Percentiles rank a stretch among this genome's conserved stretches.
These are phyloP conservation scores for Aspergillus melleus DNA, from an alignment of 2,329 filamentous ascomycete genomes.

Conservation along the genomic window DNA sequence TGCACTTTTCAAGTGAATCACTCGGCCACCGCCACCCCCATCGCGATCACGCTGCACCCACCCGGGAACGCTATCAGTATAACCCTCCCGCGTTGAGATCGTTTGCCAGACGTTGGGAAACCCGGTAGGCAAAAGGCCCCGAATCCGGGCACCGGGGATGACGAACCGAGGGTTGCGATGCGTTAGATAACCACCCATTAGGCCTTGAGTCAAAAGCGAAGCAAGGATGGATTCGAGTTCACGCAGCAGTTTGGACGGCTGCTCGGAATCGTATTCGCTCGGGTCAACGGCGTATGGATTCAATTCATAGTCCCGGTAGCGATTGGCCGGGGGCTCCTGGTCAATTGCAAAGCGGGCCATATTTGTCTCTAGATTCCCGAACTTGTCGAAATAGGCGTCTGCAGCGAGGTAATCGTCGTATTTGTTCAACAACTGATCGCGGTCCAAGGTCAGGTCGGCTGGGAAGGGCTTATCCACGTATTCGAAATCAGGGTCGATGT, in stretches of 20 bases:
- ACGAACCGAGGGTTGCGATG: constrained; percentile 76
- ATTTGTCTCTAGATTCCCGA: constrained; percentile 31
- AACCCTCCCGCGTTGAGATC: constrained; percentile 60
- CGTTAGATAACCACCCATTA: constrained; percentile 81
- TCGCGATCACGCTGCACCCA: constrained; percentile 61
- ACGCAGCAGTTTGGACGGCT: constrained; percentile 48
- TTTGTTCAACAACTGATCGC: constrained; percentile 19
- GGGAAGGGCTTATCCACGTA: constrained; percentile 14
- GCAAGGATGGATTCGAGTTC: constrained; percentile 78
- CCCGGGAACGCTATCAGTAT: constrained; percentile 67
- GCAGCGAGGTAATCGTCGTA: constrained; percentile 39
- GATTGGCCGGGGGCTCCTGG: constrained; percentile 26
- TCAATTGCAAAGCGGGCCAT: constrained; percentile 25
- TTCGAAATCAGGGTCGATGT: constrained; percentile 35
- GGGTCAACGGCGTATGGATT: constrained; percentile 57
- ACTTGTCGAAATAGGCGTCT: constrained; percentile 34
- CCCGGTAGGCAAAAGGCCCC: constrained; percentile 43
- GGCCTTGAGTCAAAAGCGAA: constrained; percentile 74
- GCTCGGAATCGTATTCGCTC: constrained; percentile 18
- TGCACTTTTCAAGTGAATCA: constrained; percentile 59
- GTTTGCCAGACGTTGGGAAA: constrained; percentile 76
- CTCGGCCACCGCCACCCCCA: constrained; percentile 49
- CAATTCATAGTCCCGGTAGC: constrained; percentile 48
- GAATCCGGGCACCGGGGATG: constrained; percentile 66
- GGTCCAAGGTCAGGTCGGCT: neutral